Evolutionary conservation across 305 asterid species (phyloP).

Genomic region (Fraxinus sp.): DNA sequence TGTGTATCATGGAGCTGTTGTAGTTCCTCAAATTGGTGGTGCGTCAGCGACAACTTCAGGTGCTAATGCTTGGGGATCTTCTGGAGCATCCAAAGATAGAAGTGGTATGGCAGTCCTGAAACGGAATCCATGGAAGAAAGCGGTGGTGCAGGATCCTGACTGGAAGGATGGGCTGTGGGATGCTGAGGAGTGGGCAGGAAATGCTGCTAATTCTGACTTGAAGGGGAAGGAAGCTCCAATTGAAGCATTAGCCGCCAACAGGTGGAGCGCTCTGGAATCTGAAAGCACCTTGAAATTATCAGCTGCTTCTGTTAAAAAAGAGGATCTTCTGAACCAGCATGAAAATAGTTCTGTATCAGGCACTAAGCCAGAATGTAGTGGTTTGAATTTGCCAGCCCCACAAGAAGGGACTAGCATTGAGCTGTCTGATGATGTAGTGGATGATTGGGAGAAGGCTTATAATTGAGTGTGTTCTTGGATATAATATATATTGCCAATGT

Average conservation of each 20-base stretch:
- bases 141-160: slow-evolving; percentile 57
- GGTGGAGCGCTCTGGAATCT: slow-evolving; percentile 52
- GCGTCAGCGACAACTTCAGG: background rate
- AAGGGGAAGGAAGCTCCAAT: slow-evolving; percentile 32
- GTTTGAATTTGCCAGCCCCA: slow-evolving; percentile 23
- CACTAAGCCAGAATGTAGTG: background rate
- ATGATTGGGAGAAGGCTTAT: slow-evolving; percentile 55
- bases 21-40: slow-evolving; percentile 47
- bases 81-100: slow-evolving; percentile 28
- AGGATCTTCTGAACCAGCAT: slow-evolving; percentile 19
- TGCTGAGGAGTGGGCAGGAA: slow-evolving; percentile 52
- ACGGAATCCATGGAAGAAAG: slow-evolving; percentile 76
- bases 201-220: slow-evolving; percentile 26
- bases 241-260: slow-evolving; percentile 43
- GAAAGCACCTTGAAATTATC: too few relatives aligned
- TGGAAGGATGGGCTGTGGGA: slow-evolving; percentile 39
- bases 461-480: too few relatives aligned
- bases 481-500: too few relatives aligned
- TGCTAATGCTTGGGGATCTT: too few relatives aligned
- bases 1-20: slow-evolving; percentile 73
- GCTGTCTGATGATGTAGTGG: slow-evolving; percentile 52
- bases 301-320: too few relatives aligned
- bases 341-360: slow-evolving; percentile 29
- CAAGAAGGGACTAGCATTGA: slow-evolving; percentile 32
- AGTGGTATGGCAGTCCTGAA: slow-evolving; percentile 38